Evolutionary conservation across 345 rosid genomes (phyloP), one percentile per base, ranked within the genome.

Genomic region (Rhizophora mangle): DNA sequence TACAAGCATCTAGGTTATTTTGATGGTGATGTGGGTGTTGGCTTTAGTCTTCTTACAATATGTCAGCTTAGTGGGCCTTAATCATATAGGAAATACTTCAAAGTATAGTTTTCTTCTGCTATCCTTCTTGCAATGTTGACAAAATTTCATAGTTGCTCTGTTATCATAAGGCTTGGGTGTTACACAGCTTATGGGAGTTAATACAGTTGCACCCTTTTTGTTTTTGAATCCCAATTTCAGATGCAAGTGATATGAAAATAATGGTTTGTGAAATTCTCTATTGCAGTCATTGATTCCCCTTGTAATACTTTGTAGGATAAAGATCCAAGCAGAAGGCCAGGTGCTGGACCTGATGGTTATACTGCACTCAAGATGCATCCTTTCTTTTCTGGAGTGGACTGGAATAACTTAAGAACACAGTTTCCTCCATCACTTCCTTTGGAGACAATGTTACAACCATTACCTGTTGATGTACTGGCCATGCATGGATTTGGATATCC

Each of bases 321-420:
- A 37, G 97, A 95, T 63, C 99, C 99, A 46, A 75, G 79, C 78
- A 88, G 90, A 80, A 85, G 99, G 82, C 99, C 91, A 43, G 99
- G 98, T 58, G 91, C 98, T 59, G 98, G 98, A 67, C 84, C 80
- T 65, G 87, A 87, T 62, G 99, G 99, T 71, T 92, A 95, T 80
- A 82, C 85, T 29, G 85, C 79, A 47, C 93, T 94, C 56, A 94
- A 94, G 79, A 81, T 68, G 79, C 97, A 94, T 82, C 94, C 92
- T 27, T 95, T 95, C 87, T 95, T 95, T 77, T 84, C 76, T 61
- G 93, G 91, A 53, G 78, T 90, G 69, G 92, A 95, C 63, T 96
- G 99, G 99, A 78, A 78, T 72, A 87, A 90, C 72, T 63, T 89
- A 76, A 83, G 97, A 74, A 76, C 76, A 66, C 87, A 79, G 82